These are phyloP conservation scores for Urtica urens DNA, from an alignment of 306 rosid genomes.

Conservation along the genomic window DNA sequence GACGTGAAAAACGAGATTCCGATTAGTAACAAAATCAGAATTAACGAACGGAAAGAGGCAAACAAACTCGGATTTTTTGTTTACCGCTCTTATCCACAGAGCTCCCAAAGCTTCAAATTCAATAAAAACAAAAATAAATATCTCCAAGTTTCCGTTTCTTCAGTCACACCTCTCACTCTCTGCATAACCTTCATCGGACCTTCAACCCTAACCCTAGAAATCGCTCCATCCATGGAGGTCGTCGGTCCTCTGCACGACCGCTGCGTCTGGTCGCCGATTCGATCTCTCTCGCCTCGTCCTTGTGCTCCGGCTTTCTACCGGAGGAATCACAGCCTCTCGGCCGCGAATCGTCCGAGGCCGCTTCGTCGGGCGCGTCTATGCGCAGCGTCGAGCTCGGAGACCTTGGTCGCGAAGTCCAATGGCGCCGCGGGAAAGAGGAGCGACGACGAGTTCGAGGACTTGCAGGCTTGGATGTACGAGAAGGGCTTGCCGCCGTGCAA, in stretches of 20 bases:
- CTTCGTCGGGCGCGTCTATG: slow-evolving; percentile 23
- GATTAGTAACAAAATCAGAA: not conserved
- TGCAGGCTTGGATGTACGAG: slow-evolving; percentile 85
- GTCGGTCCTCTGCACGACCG: slow-evolving; percentile 26
- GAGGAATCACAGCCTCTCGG: slow-evolving; percentile 23
- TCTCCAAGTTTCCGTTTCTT: no score
- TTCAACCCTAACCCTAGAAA: slow-evolving; percentile 13
- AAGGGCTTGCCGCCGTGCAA: slow-evolving; percentile 83
- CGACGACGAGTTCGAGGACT: slow-evolving; percentile 37
- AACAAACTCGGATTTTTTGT: not conserved
- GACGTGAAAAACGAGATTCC: no score
- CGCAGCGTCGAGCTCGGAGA: slow-evolving; percentile 66
- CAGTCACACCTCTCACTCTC: not conserved
- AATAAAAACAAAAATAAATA: not conserved
- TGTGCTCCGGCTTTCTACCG: slow-evolving; percentile 19
- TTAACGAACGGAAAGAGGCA: not conserved
- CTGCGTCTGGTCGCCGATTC: slow-evolving; percentile 33
- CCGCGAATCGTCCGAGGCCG: slow-evolving; percentile 15
- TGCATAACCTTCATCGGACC: slow-evolving; percentile 5
- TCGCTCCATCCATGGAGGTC: slow-evolving; percentile 41
- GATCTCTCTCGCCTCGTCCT: slow-evolving; percentile 18
- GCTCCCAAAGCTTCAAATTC: not conserved
- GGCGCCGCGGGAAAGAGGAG: slow-evolving; percentile 25
- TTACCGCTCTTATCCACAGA: slow-evolving; percentile 2
- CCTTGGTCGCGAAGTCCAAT: slow-evolving; percentile 36